Base-by-base conservation (phyloP, 2,329 filamentous ascomycete species). In the Fusarium oxysporum region DNA sequence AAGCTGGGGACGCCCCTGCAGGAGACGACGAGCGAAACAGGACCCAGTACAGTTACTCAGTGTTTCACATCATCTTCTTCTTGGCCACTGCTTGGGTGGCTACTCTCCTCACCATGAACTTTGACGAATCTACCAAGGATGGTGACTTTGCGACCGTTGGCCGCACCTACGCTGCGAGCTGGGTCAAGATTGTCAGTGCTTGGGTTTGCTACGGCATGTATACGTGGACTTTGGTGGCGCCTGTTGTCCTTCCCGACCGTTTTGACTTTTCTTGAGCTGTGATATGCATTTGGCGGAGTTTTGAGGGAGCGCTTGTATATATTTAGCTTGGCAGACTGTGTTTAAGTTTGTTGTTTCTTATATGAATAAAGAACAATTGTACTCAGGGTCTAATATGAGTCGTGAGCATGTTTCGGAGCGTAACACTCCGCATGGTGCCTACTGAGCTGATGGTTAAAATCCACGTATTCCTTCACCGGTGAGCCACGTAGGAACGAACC, bases 41-140 rank as follows among this genome's bases (percentile, higher is more conserved):
- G 65, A 98, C 96, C 7, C 96, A 98, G 85, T 99, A 99, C 87
- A 98, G 93, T 84, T 99, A 99, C 83, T 89, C 93, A 11, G 89
- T 97, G 68, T 99, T 99, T 88, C 96, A 99, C 83, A 85, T 98
- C 81, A 98, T 99, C 77, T 99, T 99, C 88, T 93, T 98, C 86
- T 86, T 99, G 55, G 95, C 96, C 13, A 98, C 96, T 0, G 92
- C 93, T 47, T 99, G 96, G 96, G 95, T 98, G 8, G 95, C 95
- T 5, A 98, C 95, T 1, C 86, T 99, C 40, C 87, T 99, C 38
- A 88, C 86, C 16, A 93, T 95, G 85, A 93, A 93, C 78, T 90
- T 93, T 73, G 89, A 92, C 13, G 87, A 91, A 71, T 84, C 86
- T 45, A 90, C 90, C 66, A 86, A 89, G 50, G 88, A 80, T 40